Base-by-base conservation (phyloP, 345 rosid genomes). In the Toxicodendron radicans region DNA sequence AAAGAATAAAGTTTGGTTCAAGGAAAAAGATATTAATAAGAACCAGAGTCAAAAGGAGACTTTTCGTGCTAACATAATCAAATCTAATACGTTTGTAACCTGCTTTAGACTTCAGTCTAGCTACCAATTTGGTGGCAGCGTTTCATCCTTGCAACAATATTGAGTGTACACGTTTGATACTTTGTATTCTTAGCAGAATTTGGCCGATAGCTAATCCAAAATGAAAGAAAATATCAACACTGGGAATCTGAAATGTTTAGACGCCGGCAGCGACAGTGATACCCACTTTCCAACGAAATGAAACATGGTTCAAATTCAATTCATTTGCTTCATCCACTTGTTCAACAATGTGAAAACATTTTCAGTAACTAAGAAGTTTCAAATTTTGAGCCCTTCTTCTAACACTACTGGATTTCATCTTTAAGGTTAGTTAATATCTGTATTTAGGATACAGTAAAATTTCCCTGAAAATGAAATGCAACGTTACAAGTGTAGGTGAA, bases 221-320 rank as follows among this genome's bases (percentile, higher is more conserved):
- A 27, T 27, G 30, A 27, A 27, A 27, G 30, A 27, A 27, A 27
- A 20, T 7, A 6, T 35, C 3, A 4, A 7, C 10, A 57, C 0
- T 58, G 16, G 14, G 5, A 58, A 58, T 23, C 13, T 58, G 10
- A 30, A 32, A 23, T 23, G 62, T 3, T 45, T 14, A 14, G 41
- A 41, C 32, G 68, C 68, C 17, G 60, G 59, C 16, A 35, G 32
- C 32, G 56, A 71, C 14, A 58, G n/a, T 59, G 66, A 71, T 24
- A 18, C 9, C 54, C 57, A 45, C 43, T n/a, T 41, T 2, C 7
- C 33, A 13, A 62, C 14, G 21, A 16, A 0, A 43, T 52, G 64
- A 27, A 56, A 23, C 53, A 45, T 45, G 66, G 53, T 58, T 58
- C 74, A 27, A 49, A 3, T 49, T 35, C 38, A 35, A 51, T 70